Percentiles rank a stretch among this genome's conserved stretches.
phyloP scores from a whole-genome alignment of 1,284 basidiomycete genomes.

The Apiotrichum domesticum region DNA sequence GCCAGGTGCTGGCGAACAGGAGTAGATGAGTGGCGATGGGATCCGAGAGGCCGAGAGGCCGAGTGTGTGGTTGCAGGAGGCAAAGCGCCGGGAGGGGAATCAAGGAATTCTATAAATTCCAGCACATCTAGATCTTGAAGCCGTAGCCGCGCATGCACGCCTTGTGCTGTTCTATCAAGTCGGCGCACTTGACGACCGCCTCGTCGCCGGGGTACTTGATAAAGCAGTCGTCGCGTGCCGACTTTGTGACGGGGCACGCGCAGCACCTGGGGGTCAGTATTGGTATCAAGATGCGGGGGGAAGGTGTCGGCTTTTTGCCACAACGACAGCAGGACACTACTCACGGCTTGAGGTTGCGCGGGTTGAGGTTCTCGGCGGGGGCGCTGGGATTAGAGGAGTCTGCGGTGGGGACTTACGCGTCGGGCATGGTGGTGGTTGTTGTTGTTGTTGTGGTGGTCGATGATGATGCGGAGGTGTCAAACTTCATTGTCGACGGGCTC shows the following conservation, averaged over 20 bases:
- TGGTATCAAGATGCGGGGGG: no score
- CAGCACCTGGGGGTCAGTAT: constrained; percentile 60
- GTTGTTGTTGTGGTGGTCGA: background rate
- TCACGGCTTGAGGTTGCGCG: constrained; percentile 83
- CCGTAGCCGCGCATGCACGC: constrained; percentile 85
- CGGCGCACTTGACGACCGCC: constrained; percentile 70
- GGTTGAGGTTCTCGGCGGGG: constrained; percentile 63
- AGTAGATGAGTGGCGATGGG: no score
- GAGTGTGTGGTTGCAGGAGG: no score
- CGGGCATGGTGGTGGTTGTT: constrained; percentile 8
- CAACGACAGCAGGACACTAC: constrained; percentile 35
- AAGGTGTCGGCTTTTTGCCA: no score
- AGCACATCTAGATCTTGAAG: constrained; percentile 61
- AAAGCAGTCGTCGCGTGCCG: constrained; percentile 87
- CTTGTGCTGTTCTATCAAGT: constrained; percentile 70
- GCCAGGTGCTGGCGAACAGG: background rate
- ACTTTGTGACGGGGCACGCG: constrained; percentile 91
- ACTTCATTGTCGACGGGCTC: background rate
- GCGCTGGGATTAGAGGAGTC: background rate
- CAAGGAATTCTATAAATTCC: no score
- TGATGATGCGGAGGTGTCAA: background rate
- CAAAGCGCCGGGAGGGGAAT: no score
- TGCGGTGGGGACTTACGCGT: constrained; percentile 11
- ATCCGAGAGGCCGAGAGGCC: background rate
- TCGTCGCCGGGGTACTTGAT: constrained; percentile 64